A percentile compares a stretch with the other conserved stretches of the same genome.
Evolutionary conservation across 1,284 basidiomycete genomes (phyloP).

Genomic region (Moesziomyces sp.): DNA sequence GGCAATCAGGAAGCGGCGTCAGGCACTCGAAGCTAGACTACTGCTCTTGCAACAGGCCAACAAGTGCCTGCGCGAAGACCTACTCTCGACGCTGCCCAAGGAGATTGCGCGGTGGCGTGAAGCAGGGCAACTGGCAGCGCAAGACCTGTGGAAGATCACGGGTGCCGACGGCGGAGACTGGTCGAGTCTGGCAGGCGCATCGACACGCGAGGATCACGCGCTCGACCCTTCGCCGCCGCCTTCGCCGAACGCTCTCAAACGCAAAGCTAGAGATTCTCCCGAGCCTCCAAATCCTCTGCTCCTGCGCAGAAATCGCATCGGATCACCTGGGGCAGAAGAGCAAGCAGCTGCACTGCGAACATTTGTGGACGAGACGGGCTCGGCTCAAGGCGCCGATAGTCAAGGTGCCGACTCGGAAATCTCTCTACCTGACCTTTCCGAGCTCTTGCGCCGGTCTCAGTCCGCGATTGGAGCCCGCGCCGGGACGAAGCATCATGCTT

Average conservation of each 20-base stretch:
- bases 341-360: slow-evolving; percentile 23
- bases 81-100: slow-evolving; percentile 22
- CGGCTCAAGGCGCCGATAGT: slow-evolving; percentile 14
- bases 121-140: slow-evolving; percentile 37
- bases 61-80: slow-evolving; percentile 27
- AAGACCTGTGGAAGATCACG: slow-evolving; percentile 44
- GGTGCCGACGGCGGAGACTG: slow-evolving; percentile 36
- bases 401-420: slow-evolving; percentile 24
- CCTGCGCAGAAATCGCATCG: slow-evolving; percentile 1
- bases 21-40: slow-evolving; percentile 29
- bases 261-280: slow-evolving; percentile 9
- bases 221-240: slow-evolving; percentile 29
- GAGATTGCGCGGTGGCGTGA: slow-evolving; percentile 38
- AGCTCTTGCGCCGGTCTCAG: slow-evolving; percentile 32
- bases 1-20: slow-evolving; percentile 23
- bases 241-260: slow-evolving; percentile 4
- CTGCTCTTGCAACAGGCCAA: slow-evolving; percentile 36
- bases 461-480: slow-evolving; percentile 3
- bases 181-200: slow-evolving; percentile 11
- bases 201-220: slow-evolving; percentile 31
- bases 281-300: slow-evolving; percentile 15
- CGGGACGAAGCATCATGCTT: slow-evolving; percentile 3
- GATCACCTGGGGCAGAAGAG: slow-evolving; percentile 35
- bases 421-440: slow-evolving; percentile 34
- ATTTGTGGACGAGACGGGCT: slow-evolving; percentile 5